Evolutionary conservation across 306 rosid species (phyloP), one percentile per base, ranked within the genome.

Genomic region (Pueraria montana): DNA sequence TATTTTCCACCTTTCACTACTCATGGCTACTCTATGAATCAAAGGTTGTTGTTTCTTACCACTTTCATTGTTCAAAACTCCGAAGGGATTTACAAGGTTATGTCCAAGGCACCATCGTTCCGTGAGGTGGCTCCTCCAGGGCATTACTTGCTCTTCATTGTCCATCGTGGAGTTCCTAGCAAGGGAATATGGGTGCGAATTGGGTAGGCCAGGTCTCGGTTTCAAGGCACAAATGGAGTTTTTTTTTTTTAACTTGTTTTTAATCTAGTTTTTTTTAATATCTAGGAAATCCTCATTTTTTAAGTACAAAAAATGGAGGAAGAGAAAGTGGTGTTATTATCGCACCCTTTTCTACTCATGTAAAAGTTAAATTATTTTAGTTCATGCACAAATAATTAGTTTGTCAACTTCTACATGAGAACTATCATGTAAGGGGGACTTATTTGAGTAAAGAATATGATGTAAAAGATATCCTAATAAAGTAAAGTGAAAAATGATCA

Each of bases 1-100:
- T 91, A 92, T 71, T 79, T 90, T 16, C 97, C 97, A 13, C 98
- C 99, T 1, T 96, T 96, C 72, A 96, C 99, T 1, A 96, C 99
- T 38, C 99, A 94, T 65, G 99, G 99, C 0, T 83, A 26, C 64
- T 91, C 97, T 3, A 89, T 89, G 99, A 89, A 80, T 52, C 99
- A 96, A 76, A 91, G 99, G 74, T 86, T 90, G 24, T 0, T 96
- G 13, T 24, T 88, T 1, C 76, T 96, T 58, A 64, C 8, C n/a
- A 68, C 4, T 1, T 3, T 62, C 4, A 14, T 74, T 48, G 11
- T 1, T 8, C 8, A 8, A 12, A 76, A 14, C 23, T 3, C 42
- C 0, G 17, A 6, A 0, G 89, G 92, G 2, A 3, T 4, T 26
- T 86, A 55, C 66, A 42, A 0, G 16, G 32, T 83, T 2, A 18